Evolutionary conservation across 2,329 filamentous ascomycete genomes (phyloP).

Genomic region (Orbilia javanica): DNA sequence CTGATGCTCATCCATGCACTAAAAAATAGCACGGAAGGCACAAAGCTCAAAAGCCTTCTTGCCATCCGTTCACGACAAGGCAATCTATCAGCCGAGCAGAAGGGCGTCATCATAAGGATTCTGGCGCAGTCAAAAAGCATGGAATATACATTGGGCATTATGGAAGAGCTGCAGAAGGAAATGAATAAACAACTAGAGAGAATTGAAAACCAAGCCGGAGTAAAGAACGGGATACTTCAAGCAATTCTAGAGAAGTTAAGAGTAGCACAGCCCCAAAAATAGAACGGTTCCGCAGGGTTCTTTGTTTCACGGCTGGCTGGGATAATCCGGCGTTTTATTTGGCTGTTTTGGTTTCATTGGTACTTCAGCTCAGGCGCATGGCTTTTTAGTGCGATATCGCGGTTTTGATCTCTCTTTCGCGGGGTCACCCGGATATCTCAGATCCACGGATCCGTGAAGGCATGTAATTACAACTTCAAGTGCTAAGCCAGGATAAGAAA

Average conservation of each 20-base stretch:
- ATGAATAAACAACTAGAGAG: not conserved
- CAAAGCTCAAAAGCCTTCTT: not conserved
- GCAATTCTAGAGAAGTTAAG: not conserved
- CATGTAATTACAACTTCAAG: not conserved
- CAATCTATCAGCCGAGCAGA: not conserved
- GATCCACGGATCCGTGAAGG: not conserved
- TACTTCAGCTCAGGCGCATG: not conserved
- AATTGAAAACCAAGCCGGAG: not conserved
- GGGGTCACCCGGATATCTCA: not conserved
- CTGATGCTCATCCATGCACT: conserved; percentile 1
- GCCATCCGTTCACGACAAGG: not conserved
- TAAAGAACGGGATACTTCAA: not conserved
- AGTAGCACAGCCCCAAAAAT: not conserved
- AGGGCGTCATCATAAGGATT: not conserved
- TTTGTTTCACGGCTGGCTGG: not conserved
- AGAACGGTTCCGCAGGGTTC: not conserved
- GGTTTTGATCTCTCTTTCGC: not conserved
- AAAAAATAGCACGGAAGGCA: not conserved
- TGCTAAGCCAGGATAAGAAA: not conserved
- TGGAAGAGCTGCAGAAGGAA: not conserved
- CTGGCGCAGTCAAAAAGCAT: not conserved
- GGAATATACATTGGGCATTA: not conserved
- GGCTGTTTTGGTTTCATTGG: not conserved
- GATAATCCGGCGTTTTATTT: not conserved
- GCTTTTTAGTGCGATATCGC: not conserved